Percentiles rank a stretch among this genome's conserved stretches.
phyloP scores from a whole-genome alignment of 805 yeast genomes.

The Lipomyces mesembrius region DNA sequence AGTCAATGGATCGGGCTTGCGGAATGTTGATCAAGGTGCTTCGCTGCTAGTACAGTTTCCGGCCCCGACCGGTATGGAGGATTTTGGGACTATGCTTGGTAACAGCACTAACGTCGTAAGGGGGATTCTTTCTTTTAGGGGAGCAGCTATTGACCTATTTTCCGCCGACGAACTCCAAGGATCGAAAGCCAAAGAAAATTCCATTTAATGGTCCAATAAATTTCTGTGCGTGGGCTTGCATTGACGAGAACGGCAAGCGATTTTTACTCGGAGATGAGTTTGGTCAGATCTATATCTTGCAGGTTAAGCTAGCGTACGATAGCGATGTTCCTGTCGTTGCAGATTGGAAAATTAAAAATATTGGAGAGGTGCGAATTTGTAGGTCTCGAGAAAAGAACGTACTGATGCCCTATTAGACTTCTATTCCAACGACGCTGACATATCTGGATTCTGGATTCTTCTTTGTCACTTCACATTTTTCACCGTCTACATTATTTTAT shows the following conservation, averaged over 20 bases:
- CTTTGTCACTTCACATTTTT: constrained; percentile 38
- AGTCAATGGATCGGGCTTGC: constrained; percentile 15
- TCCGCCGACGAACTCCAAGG: constrained; percentile 3
- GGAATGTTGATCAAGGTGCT: constrained; percentile 36
- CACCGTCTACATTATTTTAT: constrained; percentile 34
- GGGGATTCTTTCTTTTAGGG: constrained; percentile 34
- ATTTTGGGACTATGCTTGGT: background rate
- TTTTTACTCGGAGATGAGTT: constrained; percentile 36
- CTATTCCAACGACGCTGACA: constrained; percentile 36
- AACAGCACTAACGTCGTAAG: constrained; percentile 1
- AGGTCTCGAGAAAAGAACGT: background rate
- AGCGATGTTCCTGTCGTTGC: background rate
- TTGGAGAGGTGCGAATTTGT: constrained; percentile 25
- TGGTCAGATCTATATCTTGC: constrained; percentile 32
- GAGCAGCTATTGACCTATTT: constrained; percentile 35
- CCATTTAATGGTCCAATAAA: constrained; percentile 30
- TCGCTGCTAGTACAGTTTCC: constrained; percentile 24
- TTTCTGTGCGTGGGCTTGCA: constrained; percentile 33
- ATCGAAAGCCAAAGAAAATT: constrained; percentile 16
- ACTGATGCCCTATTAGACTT: constrained; percentile 18
- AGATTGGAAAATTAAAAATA: constrained; percentile 21
- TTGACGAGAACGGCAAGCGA: constrained; percentile 32
- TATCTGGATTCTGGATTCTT: constrained; percentile 34
- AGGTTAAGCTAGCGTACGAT: constrained; percentile 8
- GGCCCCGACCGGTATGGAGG: constrained; percentile 10